Base-by-base conservation (phyloP, 148 eudicot species). In the Cornus kousa region DNA sequence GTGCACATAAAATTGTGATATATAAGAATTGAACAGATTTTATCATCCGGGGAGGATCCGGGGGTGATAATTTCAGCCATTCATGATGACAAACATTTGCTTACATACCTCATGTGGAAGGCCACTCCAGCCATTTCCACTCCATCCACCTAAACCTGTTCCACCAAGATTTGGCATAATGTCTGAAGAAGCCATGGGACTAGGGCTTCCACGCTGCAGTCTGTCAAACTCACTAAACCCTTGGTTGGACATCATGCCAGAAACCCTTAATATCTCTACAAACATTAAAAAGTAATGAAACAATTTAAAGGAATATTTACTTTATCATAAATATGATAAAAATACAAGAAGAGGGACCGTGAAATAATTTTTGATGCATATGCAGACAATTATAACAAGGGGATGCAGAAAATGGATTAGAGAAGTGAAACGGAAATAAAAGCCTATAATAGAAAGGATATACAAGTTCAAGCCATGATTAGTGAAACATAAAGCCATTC, bases 181-280 rank as follows among this genome's bases (percentile, higher is more conserved):
- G 53, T 87, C 86, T 24, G 73, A 57, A 48, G 87, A 67, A 62
- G 81, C 62, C 80, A 83, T 23, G 13, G 86, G 86, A 76, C 86
- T 85, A 50, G 90, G 90, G 82, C 90, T 85, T 80, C 87, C 86
- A 74, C 84, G 80, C 23, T 82, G 89, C 74, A 82, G 80, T 73
- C 85, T 76, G 57, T 85, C 90, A 60, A 76, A 81, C 70, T 83
- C 88, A 73, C 75, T 72, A 40, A 83, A 79, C 46, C 80, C 82
- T 74, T 85, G 87, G 79, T 83, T 82, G 32, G 86, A 71, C 50
- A 85, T 59, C 84, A 82, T 83, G 68, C 83, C 62, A 48, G 86
- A 81, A 70, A 83, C 76, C 80, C 85, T 79, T 35, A 83, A 46
- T 76, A 87, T 85, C 77, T 87, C 90, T 87, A 85, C 32, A 64